Base-by-base conservation (phyloP, 192 early-diverging fungal genomes). In the Phlyctochytrium arcticum region DNA sequence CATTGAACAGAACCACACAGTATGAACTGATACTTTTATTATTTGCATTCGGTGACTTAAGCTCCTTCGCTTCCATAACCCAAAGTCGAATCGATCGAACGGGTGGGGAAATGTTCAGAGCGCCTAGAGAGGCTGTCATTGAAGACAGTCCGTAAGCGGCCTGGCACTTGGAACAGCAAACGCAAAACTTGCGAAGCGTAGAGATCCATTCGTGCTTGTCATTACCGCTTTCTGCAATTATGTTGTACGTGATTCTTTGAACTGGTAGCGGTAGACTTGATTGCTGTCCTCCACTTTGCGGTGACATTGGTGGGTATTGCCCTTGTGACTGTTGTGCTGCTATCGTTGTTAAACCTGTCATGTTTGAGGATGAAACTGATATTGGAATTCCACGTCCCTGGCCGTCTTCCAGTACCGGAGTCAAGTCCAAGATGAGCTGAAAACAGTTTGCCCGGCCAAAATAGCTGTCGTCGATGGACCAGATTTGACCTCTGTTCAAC, bases 61-160 rank as follows among this genome's bases (percentile, higher is more conserved):
- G 31, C 4, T 80, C 79, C 35, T 80, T 80, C 2, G 75, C 75
- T 51, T 80, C 79, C 51, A 75, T 72, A 9, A 80, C 62, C 53
- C 36, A 61, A 2, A 75, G 34, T 6, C 59, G 39, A 9, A 77
- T 32, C 32, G 62, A 51, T 24, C 69, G 62, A 26, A 57, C 49
- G 4, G 19, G 15, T 3, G 50, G 50, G 17, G 50, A 53, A 29
- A 17, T 27, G 50, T 53, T 30, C 15, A 9, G 24, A 44, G 42
- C 15, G 15, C 42, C 15, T 12, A 2, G 15, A 21, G 15, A n/a
- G 42, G 15, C 15, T 2, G 15, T 44, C 15, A n/a, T 12, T 2
- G 42, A n/a, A 19, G 15, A n/a, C 2, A n/a, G 12, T 17, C 50
- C 50, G 50, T 53, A 53, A 4, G 29, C 50, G 17, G 24, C 30